These are phyloP conservation scores for Tetraselmis striata DNA, from an alignment of 139 green algal genomes.

Conservation along the genomic window DNA sequence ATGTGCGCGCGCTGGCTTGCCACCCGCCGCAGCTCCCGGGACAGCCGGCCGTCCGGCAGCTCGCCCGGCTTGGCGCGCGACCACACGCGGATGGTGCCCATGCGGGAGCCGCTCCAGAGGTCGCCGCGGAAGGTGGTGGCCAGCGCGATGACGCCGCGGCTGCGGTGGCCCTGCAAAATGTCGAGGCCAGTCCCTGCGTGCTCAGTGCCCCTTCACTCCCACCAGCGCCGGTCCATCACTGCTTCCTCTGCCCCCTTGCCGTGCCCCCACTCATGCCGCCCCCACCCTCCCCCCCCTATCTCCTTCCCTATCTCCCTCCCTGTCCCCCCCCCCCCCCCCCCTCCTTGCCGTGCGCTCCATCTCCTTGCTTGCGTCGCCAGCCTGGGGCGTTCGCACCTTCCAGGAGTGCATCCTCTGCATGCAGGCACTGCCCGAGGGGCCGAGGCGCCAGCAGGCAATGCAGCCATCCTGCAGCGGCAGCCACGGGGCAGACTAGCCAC, in stretches of 20 bases:
- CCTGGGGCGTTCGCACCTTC: too few species aligned
- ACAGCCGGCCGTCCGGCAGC: background rate
- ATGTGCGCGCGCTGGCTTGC: background rate
- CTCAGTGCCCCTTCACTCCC: too few species aligned
- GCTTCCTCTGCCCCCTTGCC: too few species aligned
- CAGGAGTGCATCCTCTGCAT: background rate
- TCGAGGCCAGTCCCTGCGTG: too few species aligned
- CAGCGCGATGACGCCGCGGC: constrained; percentile 38
- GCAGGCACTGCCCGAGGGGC: background rate
- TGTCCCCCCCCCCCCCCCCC: too few species aligned
- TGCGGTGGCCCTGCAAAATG: constrained; percentile 33
- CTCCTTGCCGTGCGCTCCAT: too few species aligned
- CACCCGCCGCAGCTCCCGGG: background rate
- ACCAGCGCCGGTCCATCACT: too few species aligned
- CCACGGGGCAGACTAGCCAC: too few species aligned
- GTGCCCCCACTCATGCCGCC: too few species aligned
- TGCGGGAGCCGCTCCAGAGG: constrained; percentile 55
- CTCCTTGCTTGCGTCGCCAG: too few species aligned
- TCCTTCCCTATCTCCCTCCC: too few species aligned
- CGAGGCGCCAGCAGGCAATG: background rate
- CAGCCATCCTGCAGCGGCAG: background rate
- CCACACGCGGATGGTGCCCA: constrained; percentile 49
- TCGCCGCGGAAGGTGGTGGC: constrained; percentile 40
- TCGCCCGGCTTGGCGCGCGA: background rate
- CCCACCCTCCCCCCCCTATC: too few species aligned